Evolutionary conservation across 2,329 filamentous ascomycete genomes (phyloP).

Genomic region (Colletotrichum salicis): DNA sequence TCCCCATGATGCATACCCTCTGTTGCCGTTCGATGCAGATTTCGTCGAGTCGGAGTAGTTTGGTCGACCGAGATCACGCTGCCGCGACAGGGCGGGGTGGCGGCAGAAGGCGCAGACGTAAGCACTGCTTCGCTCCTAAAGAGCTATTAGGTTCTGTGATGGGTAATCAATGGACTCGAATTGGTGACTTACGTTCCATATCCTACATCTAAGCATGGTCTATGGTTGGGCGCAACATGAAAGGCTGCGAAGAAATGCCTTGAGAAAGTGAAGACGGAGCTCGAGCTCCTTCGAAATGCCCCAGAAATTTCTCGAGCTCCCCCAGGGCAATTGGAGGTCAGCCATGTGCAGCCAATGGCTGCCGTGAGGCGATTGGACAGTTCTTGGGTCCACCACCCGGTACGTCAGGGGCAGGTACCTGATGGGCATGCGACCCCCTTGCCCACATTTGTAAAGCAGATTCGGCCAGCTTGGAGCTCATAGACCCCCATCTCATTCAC

Average conservation of each 20-base stretch:
- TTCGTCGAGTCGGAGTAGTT: slow-evolving; percentile 31
- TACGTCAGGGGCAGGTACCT: slow-evolving; percentile 11
- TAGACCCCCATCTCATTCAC: neutral
- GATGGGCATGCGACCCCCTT: slow-evolving; percentile 1
- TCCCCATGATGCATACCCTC: neutral
- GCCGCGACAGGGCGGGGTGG: slow-evolving; percentile 36
- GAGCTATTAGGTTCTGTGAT: slow-evolving; percentile 19
- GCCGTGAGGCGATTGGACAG: slow-evolving; percentile 7
- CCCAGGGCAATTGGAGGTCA: neutral
- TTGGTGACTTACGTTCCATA: slow-evolving; percentile 49
- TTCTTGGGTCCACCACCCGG: neutral
- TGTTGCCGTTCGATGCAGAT: neutral
- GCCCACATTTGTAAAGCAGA: slow-evolving; percentile 12
- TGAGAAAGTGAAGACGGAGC: neutral
- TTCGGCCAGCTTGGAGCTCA: slow-evolving; percentile 11
- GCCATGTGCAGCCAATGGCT: neutral
- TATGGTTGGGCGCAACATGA: slow-evolving; percentile 24
- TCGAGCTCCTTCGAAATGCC: neutral
- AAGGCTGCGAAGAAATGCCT: slow-evolving; percentile 13
- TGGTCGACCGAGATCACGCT: slow-evolving; percentile 14
- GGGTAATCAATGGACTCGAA: neutral
- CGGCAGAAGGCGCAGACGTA: slow-evolving; percentile 56
- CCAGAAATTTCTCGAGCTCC: slow-evolving; percentile 26
- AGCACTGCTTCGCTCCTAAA: slow-evolving; percentile 49
- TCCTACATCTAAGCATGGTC: slow-evolving; percentile 55